Evolutionary conservation across 495 filamentous ascomycete genomes (phyloP).

Genomic region (Parachaetomium inaequale): DNA sequence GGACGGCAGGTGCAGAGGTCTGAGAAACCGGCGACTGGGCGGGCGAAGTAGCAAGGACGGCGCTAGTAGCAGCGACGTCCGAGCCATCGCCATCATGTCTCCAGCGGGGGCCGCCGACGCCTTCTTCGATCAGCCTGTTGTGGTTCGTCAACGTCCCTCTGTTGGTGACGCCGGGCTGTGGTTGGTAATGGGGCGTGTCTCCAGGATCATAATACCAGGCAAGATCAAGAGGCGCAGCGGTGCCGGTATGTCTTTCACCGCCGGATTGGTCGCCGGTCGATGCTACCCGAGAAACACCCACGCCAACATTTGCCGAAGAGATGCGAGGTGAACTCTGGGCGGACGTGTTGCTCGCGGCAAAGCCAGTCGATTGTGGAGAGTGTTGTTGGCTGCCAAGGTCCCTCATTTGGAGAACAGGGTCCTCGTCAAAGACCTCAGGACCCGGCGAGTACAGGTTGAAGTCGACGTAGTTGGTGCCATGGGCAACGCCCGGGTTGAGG

Average conservation of each 20-base stretch:
- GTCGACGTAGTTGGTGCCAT: conserved; percentile 46
- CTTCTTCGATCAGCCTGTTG: not conserved
- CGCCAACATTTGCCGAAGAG: not conserved
- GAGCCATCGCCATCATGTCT: not conserved
- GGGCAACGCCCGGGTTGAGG: conserved; percentile 36
- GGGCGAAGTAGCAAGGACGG: not conserved
- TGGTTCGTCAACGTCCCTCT: not conserved
- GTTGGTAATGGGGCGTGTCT: not conserved
- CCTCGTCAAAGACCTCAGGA: conserved; percentile 44
- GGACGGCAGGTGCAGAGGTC: not conserved
- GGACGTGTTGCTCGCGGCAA: not conserved
- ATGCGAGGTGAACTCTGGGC: not conserved
- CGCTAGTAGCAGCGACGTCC: not conserved
- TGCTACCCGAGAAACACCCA: not conserved
- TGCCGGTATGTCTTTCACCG: not conserved
- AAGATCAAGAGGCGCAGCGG: not conserved
- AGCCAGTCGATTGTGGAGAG: conserved; percentile 10
- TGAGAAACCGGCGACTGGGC: not conserved
- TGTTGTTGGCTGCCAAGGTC: conserved; percentile 16
- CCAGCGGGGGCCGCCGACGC: not conserved
- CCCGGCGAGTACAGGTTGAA: conserved; percentile 51
- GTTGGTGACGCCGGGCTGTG: not conserved
- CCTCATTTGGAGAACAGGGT: conserved; percentile 29
- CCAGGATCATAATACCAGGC: conserved; percentile 14
- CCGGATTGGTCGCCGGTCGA: not conserved